These are phyloP conservation scores for Geranium incanum DNA, from an alignment of 441 rosid species.

Conservation along the genomic window DNA sequence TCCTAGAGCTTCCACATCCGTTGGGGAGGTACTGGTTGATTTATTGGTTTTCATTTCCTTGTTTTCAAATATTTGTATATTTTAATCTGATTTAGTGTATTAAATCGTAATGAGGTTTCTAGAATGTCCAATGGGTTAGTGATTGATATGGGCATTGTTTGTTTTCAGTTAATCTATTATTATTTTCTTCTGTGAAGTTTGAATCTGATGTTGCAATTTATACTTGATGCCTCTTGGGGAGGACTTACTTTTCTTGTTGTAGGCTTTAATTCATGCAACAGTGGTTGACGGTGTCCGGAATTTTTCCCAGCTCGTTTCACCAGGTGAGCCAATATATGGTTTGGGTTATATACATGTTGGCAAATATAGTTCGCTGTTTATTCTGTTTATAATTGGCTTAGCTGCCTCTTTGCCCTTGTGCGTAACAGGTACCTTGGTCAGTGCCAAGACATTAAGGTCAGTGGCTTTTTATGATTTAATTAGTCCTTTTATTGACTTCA, in stretches of 20 bases:
- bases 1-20: conserved; percentile 35
- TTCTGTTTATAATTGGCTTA: background rate
- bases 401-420: background rate
- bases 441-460: conserved; percentile 41
- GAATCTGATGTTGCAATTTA: background rate
- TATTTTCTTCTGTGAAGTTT: background rate
- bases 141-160: conserved; percentile 13
- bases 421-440: conserved; percentile 39
- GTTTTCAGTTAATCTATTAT: background rate
- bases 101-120: background rate
- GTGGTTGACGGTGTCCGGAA: conserved; percentile 34
- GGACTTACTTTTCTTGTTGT: background rate
- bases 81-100: background rate
- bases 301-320: conserved; percentile 41
- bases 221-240: background rate
- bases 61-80: background rate
- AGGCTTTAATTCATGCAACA: conserved; percentile 30
- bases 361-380: background rate
- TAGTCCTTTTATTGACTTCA: background rate
- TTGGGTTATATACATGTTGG: background rate
- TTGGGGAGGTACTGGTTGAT: conserved; percentile 35
- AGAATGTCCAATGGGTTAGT: background rate
- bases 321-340: conserved; percentile 31
- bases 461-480: conserved; percentile 17
- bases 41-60: background rate